phyloP scores from a whole-genome alignment of 345 rosid species.

The Aquilaria sinensis region DNA sequence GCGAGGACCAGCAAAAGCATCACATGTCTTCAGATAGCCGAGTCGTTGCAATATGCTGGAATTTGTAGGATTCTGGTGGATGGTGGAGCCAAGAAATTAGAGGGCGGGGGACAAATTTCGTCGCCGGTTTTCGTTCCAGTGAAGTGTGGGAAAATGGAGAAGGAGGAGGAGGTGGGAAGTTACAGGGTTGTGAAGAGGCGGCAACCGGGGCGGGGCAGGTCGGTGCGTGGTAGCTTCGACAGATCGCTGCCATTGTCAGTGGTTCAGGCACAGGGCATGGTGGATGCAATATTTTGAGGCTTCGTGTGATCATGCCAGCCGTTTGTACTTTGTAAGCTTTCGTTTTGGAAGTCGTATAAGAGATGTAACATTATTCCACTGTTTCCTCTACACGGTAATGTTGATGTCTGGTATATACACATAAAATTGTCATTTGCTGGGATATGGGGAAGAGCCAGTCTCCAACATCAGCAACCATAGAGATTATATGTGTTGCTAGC shows the following conservation, averaged over 20 bases:
- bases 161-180: slow-evolving; percentile 14
- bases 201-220: slow-evolving; percentile 18
- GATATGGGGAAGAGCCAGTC: too few relatives aligned
- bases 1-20: slow-evolving; percentile 46
- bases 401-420: too few relatives aligned
- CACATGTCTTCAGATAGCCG: slow-evolving; percentile 43
- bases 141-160: slow-evolving; percentile 11
- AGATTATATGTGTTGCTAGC: too few relatives aligned
- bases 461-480: too few relatives aligned
- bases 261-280: slow-evolving; percentile 13
- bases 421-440: too few relatives aligned
- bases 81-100: slow-evolving; percentile 37
- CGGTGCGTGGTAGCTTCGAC: slow-evolving; percentile 30
- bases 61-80: slow-evolving; percentile 41
- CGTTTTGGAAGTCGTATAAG: too few relatives aligned
- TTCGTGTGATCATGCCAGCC: neutral
- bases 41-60: slow-evolving; percentile 47
- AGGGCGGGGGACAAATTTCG: neutral
- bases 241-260: slow-evolving; percentile 33
- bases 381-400: too few relatives aligned
- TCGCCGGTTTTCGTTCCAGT: slow-evolving; percentile 1
- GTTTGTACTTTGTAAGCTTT: too few relatives aligned
- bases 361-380: too few relatives aligned
- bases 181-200: slow-evolving; percentile 23
- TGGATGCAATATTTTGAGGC: neutral